These are phyloP conservation scores for Ogataea nitratoaversa DNA, from an alignment of 805 yeast species.

Conservation along the genomic window DNA sequence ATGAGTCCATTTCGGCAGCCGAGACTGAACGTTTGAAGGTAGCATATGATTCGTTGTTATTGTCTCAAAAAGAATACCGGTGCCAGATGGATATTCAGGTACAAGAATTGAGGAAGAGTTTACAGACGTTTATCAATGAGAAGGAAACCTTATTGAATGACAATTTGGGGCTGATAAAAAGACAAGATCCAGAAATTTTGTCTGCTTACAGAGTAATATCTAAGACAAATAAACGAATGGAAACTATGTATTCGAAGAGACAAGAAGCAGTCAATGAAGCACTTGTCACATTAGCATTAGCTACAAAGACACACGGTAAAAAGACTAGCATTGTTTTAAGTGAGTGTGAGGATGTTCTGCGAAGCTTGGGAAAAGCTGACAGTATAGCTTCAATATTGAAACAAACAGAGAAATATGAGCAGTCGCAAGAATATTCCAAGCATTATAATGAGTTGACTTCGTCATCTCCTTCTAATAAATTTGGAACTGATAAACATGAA, in stretches of 20 bases:
- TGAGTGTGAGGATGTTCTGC: conserved; percentile 44
- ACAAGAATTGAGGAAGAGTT: conserved; percentile 31
- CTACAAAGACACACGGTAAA: conserved; percentile 45
- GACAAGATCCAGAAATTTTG: conserved; percentile 46
- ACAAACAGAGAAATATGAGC: background rate
- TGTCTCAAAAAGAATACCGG: conserved; percentile 48
- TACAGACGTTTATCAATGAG: conserved; percentile 35
- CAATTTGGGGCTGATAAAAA: conserved; percentile 34
- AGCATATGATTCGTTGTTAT: conserved; percentile 54
- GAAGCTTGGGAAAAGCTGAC: conserved; percentile 25
- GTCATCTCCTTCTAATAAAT: background rate
- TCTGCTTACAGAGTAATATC: conserved; percentile 46
- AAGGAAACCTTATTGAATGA: conserved; percentile 33
- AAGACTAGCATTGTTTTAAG: conserved; percentile 41
- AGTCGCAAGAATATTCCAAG: background rate
- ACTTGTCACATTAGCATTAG: conserved; percentile 39
- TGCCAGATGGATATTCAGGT: conserved; percentile 44
- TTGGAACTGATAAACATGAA: too few relatives aligned
- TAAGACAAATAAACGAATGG: conserved; percentile 45
- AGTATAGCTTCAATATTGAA: conserved; percentile 16
- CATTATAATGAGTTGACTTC: background rate
- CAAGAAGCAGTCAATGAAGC: conserved; percentile 41
- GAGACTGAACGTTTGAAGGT: conserved; percentile 55
- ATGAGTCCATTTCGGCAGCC: conserved; percentile 39
- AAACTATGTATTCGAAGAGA: conserved; percentile 43